phyloP scores from a whole-genome alignment of 148 eudicot genomes.

The Vaccinium darrowii region DNA sequence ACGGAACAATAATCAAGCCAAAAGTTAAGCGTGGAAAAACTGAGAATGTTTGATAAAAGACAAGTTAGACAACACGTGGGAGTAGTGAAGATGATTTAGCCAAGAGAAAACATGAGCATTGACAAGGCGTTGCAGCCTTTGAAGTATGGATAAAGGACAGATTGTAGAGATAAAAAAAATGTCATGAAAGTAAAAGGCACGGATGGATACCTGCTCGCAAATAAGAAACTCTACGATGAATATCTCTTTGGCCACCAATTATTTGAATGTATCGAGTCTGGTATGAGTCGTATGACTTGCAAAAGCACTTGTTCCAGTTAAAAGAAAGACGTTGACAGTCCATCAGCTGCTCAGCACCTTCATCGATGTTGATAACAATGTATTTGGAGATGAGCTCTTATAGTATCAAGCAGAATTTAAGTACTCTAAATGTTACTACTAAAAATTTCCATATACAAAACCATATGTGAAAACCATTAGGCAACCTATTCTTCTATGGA shows the following conservation, averaged over 20 bases:
- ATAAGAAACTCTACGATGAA: neutral
- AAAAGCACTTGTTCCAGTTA: slow-evolving; percentile 33
- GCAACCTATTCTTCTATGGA: neutral
- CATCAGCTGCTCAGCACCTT: slow-evolving; percentile 48
- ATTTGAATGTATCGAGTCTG: slow-evolving; percentile 12
- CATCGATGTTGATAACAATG: slow-evolving; percentile 1
- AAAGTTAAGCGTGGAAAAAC: neutral
- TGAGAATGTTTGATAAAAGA: neutral
- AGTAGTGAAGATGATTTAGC: neutral
- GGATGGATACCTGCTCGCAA: slow-evolving; percentile 21
- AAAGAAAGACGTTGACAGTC: slow-evolving; percentile 42
- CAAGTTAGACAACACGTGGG: neutral
- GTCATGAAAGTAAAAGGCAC: neutral
- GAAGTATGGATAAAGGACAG: neutral
- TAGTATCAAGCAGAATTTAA: neutral
- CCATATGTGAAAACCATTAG: neutral
- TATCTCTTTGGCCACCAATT: slow-evolving; percentile 8
- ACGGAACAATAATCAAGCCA: neutral
- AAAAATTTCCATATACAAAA: neutral
- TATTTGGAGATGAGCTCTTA: slow-evolving; percentile 7
- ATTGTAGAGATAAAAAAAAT: neutral
- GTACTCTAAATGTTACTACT: neutral
- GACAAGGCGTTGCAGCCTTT: neutral
- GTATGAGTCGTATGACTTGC: neutral
- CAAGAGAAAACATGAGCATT: slow-evolving; percentile 2